A percentile compares a stretch with the other conserved stretches of the same genome.
Evolutionary conservation across 2,329 filamentous ascomycete genomes (phyloP).

Genomic region (Diplodia corticola): DNA sequence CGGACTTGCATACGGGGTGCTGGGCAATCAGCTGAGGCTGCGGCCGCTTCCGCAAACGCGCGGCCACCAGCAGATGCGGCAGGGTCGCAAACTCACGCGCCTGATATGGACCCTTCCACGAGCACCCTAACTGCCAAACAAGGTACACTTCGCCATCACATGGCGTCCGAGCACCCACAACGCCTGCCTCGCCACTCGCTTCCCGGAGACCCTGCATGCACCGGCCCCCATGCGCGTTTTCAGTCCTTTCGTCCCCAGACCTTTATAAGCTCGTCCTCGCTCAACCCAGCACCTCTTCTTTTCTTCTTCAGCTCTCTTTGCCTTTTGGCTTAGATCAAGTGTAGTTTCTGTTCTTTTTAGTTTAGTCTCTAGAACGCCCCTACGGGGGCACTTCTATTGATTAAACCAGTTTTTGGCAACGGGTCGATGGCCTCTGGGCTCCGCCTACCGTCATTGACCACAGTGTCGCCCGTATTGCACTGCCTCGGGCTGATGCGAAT

Average conservation of each 20-base stretch:
- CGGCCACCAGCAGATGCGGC: too few species aligned
- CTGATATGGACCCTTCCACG: too few species aligned
- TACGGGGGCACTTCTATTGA: slow-evolving; percentile 1
- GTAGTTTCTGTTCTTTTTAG: slow-evolving; percentile 15
- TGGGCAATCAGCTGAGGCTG: neutral
- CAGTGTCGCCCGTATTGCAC: slow-evolving; percentile 10
- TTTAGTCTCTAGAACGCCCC: slow-evolving; percentile 7
- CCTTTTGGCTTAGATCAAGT: slow-evolving; percentile 17
- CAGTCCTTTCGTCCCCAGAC: neutral
- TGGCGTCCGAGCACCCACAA: neutral
- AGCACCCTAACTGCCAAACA: neutral
- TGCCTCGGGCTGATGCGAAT: neutral
- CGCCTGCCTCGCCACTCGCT: neutral
- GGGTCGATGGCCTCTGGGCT: neutral
- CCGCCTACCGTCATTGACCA: neutral
- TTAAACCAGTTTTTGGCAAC: slow-evolving; percentile 3
- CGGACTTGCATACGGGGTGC: neutral
- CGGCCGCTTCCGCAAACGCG: too few species aligned
- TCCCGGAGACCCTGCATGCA: neutral
- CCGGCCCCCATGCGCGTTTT: neutral
- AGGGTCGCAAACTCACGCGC: too few species aligned
- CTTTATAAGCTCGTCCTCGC: neutral
- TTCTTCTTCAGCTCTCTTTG: slow-evolving; percentile 12
- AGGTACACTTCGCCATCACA: neutral
- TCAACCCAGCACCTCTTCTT: neutral